A percentile compares a stretch with the other conserved stretches of the same genome.
phyloP scores from a whole-genome alignment of 2,329 filamentous ascomycete species.

The Pseudopithomyces maydicus region DNA sequence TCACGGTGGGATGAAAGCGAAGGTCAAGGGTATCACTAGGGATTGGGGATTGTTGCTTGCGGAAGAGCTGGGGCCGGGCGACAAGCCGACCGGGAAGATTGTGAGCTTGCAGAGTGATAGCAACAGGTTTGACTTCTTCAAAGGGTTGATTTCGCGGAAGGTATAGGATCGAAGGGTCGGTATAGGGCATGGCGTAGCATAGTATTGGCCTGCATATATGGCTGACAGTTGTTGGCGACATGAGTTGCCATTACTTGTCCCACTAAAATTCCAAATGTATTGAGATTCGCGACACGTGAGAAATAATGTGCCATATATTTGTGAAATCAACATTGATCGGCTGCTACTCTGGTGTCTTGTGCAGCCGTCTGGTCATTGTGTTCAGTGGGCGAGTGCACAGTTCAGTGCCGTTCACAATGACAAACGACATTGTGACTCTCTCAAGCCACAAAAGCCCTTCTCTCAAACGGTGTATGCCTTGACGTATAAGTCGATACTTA shows the following conservation, averaged over 20 bases:
- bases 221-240: background rate
- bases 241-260: background rate
- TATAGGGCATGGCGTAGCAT: background rate
- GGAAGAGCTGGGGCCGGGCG: slow-evolving; percentile 78
- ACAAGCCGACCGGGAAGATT: slow-evolving; percentile 74
- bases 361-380: background rate
- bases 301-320: background rate
- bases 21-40: slow-evolving; percentile 84
- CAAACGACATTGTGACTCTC: background rate
- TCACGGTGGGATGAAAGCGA: slow-evolving; percentile 74
- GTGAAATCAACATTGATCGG: too few relatives aligned
- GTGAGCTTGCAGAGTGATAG: slow-evolving; percentile 93
- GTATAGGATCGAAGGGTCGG: slow-evolving; percentile 48
- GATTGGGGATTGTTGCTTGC: slow-evolving; percentile 88
- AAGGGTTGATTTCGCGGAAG: slow-evolving; percentile 82
- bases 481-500: background rate
- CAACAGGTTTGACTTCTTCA: slow-evolving; percentile 98
- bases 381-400: background rate
- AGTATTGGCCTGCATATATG: background rate
- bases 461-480: too few relatives aligned
- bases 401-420: background rate
- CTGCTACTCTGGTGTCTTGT: background rate
- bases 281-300: background rate
- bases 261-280: background rate
- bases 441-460: too few relatives aligned